A percentile compares a stretch with the other conserved stretches of the same genome.
These are phyloP conservation scores for Leccinum obscurum DNA, from an alignment of 768 basidiomycete species.

Conservation along the genomic window DNA sequence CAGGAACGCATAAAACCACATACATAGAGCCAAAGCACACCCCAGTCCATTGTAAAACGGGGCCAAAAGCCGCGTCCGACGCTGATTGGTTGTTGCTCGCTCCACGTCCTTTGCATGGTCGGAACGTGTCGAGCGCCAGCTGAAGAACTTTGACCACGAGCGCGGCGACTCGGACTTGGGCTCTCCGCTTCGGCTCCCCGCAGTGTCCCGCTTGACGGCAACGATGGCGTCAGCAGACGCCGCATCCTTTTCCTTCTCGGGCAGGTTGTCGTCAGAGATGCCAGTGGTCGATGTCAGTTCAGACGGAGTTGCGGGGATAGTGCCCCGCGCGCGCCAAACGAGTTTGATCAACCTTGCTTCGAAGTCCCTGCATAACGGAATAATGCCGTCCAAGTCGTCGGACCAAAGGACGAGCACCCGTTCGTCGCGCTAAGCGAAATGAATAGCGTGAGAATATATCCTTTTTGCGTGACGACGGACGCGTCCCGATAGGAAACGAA, in stretches of 20 bases:
- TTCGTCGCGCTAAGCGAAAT: slow-evolving; percentile 65
- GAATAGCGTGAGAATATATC: not conserved
- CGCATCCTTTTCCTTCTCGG: slow-evolving; percentile 42
- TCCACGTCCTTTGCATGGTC: slow-evolving; percentile 47
- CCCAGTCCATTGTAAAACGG: slow-evolving; percentile 75
- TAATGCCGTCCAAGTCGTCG: slow-evolving; percentile 77
- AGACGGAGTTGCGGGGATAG: slow-evolving; percentile 34
- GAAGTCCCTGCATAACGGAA: slow-evolving; percentile 71
- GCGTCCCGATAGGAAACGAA: not conserved
- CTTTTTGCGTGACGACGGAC: not conserved
- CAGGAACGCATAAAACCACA: slow-evolving; percentile 9
- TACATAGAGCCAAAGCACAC: slow-evolving; percentile 67
- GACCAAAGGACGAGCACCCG: slow-evolving; percentile 84
- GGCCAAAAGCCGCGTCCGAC: slow-evolving; percentile 63
- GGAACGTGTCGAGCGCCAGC: slow-evolving; percentile 51
- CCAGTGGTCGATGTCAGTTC: slow-evolving; percentile 45
- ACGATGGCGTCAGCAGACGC: slow-evolving; percentile 16
- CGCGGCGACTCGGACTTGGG: slow-evolving; percentile 1
- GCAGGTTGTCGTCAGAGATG: slow-evolving; percentile 55
- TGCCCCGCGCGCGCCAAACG: slow-evolving; percentile 62
- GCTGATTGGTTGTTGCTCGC: slow-evolving; percentile 41
- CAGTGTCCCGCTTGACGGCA: slow-evolving; percentile 4
- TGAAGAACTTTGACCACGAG: slow-evolving; percentile 28
- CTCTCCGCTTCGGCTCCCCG: not conserved
- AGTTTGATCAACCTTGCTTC: slow-evolving; percentile 78